Evolutionary conservation across 495 filamentous ascomycete species (phyloP).

Genomic region (Neurospora intermedia): DNA sequence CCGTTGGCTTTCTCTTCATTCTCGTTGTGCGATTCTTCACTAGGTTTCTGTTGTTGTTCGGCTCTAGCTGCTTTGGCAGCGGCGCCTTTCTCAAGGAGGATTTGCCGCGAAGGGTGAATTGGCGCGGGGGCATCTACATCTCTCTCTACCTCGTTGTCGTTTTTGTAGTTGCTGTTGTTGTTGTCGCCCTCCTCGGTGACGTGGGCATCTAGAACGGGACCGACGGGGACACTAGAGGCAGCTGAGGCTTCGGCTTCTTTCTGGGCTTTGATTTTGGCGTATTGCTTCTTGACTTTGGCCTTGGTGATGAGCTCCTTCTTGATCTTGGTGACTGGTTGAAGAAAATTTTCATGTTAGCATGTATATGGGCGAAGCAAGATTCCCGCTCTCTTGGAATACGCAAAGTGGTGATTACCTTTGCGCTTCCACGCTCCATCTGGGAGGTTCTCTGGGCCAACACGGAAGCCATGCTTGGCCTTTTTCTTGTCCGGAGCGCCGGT

Average conservation of each 20-base stretch:
- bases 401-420: constrained; percentile 50
- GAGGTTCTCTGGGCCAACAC: constrained; percentile 81
- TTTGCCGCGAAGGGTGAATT: background rate
- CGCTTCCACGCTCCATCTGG: constrained; percentile 87
- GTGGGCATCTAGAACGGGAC: background rate
- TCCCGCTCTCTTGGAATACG: constrained; percentile 2
- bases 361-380: background rate
- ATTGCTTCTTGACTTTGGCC: constrained; percentile 88
- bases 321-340: constrained; percentile 68
- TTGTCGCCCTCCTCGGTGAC: background rate
- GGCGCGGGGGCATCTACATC: background rate
- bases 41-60: background rate
- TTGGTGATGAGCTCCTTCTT: constrained; percentile 84
- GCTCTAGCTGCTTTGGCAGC: constrained; percentile 10
- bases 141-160: background rate
- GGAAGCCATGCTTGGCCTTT: constrained; percentile 45
- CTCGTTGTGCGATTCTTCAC: background rate
- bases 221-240: background rate
- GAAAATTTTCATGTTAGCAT: constrained; percentile 5
- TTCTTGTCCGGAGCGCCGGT: constrained; percentile 25
- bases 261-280: constrained; percentile 72
- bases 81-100: constrained; percentile 8
- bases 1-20: background rate
- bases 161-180: background rate
- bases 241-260: constrained; percentile 1